Base-by-base conservation (phyloP, 495 filamentous ascomycete genomes). In the Friedmanniomyces endolithicus region DNA sequence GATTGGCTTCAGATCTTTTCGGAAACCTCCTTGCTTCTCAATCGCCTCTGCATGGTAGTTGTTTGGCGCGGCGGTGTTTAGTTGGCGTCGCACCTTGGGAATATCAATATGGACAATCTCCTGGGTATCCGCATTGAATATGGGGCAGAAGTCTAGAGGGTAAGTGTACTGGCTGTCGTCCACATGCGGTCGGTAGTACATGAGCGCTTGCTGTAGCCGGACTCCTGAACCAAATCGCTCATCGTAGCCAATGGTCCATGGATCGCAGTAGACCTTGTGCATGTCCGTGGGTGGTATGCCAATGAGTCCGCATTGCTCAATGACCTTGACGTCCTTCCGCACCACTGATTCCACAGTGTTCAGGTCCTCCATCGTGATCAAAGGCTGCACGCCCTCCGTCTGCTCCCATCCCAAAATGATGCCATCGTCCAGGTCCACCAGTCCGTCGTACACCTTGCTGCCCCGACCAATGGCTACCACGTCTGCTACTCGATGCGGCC, bases 191-290 rank as follows among this genome's bases (percentile, higher is more conserved):
- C 90, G 81, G 67, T 95, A 96, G 73, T 96, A 96, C 87, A 95
- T 94, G 35, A 96, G 72, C 16, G 88, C 90, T 68, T 96, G 90
- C 65, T 96, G 90, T 16, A 95, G 77, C 53, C 90, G 83, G 27
- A 88, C 75, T 33, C 74, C 76, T 62, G 71, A 89, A 49, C 90
- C 89, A 61, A 89, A 90, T 6, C 90, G 82, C 72, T 94, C 88
- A 64, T 96, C 90, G 62, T 88, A 94, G 19, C 90, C 90, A 70
- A 96, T 95, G 14, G 90, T 95, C 90, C 90, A 96, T 12, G 90
- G 84, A 65, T 89, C 85, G 70, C 88, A 94, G 68, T 92, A 92
- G 39, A 94, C 86, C 70, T 90, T 92, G 68, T 88, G 67, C 88
- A 94, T 95, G 60, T 94, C 88, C 59, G 87, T 78, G 49, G 73